phyloP scores from a whole-genome alignment of 2,329 filamentous ascomycete species.

The Hortaea sp. region DNA sequence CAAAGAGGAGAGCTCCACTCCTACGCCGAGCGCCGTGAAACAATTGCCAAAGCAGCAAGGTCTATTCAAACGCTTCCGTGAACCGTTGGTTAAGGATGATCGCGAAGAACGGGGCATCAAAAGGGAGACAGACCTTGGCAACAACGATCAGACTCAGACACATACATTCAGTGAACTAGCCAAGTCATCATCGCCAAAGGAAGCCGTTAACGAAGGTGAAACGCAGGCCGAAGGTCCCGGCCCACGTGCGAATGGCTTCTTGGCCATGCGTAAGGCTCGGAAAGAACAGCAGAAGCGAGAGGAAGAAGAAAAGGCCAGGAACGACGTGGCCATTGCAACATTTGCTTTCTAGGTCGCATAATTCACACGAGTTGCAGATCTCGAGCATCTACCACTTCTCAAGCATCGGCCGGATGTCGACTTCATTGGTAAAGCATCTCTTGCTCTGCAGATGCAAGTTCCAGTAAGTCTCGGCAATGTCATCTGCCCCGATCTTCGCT shows the following conservation, averaged over 20 bases:
- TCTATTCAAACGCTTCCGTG: constrained; percentile 11
- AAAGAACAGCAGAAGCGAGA: constrained; percentile 18
- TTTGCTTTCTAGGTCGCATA: constrained; percentile 30
- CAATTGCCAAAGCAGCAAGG: not conserved
- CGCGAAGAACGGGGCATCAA: not conserved
- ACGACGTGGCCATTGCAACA: constrained; percentile 30
- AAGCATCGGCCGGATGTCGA: constrained; percentile 69
- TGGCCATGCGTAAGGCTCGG: constrained; percentile 21
- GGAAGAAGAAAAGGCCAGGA: constrained; percentile 17
- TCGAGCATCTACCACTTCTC: constrained; percentile 60
- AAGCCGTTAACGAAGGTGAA: not conserved
- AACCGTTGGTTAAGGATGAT: not conserved
- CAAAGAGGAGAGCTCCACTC: not conserved
- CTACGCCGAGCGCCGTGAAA: not conserved
- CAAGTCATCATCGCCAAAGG: not conserved
- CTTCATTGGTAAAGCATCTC: constrained; percentile 70
- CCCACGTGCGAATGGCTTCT: constrained; percentile 2
- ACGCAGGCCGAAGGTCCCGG: not conserved
- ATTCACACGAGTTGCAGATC: not conserved
- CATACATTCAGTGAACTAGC: not conserved
- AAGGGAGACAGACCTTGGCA: not conserved
- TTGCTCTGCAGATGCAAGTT: constrained; percentile 69
- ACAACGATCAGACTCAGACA: not conserved
- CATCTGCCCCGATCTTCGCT: constrained; percentile 63
- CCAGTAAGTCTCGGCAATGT: constrained; percentile 87